phyloP scores from a whole-genome alignment of 345 rosid genomes.

The Populus simonii region DNA sequence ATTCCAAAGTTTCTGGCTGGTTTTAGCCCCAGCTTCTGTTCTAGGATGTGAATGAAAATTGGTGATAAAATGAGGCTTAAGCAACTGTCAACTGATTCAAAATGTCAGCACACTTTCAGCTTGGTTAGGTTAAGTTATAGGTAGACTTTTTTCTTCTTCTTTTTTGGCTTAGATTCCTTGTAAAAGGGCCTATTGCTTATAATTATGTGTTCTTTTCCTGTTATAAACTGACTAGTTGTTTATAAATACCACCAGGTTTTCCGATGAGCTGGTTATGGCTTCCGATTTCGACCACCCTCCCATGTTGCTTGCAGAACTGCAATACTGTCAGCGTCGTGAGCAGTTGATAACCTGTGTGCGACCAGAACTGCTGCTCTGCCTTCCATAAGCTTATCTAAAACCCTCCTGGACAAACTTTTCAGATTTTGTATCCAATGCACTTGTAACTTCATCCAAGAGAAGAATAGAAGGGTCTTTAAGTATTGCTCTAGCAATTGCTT shows the following conservation, averaged over 20 bases:
- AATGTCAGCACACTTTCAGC: neutral
- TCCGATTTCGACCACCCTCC: constrained; percentile 68
- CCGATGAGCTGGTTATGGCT: constrained; percentile 59
- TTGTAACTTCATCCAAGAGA: constrained; percentile 82
- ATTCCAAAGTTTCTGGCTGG: neutral
- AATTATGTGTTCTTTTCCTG: constrained; percentile 26
- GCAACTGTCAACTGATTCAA: neutral
- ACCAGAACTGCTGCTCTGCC: constrained; percentile 69
- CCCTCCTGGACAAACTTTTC: constrained; percentile 80
- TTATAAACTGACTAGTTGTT: constrained; percentile 52
- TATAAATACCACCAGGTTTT: constrained; percentile 49
- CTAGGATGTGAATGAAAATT: neutral
- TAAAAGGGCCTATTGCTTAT: neutral
- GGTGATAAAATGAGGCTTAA: neutral
- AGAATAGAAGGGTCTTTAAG: constrained; percentile 65
- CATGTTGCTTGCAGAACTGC: constrained; percentile 58
- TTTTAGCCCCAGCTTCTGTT: neutral
- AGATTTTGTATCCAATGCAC: constrained; percentile 67
- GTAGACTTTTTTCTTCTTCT: no score
- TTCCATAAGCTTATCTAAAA: constrained; percentile 65
- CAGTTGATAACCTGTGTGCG: constrained; percentile 75
- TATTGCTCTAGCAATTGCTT: constrained; percentile 79
- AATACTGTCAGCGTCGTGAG: constrained; percentile 50
- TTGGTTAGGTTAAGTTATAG: neutral
- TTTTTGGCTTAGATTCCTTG: neutral